phyloP scores from a whole-genome alignment of 1,284 basidiomycete species.

The Xerocomus nothofagi region DNA sequence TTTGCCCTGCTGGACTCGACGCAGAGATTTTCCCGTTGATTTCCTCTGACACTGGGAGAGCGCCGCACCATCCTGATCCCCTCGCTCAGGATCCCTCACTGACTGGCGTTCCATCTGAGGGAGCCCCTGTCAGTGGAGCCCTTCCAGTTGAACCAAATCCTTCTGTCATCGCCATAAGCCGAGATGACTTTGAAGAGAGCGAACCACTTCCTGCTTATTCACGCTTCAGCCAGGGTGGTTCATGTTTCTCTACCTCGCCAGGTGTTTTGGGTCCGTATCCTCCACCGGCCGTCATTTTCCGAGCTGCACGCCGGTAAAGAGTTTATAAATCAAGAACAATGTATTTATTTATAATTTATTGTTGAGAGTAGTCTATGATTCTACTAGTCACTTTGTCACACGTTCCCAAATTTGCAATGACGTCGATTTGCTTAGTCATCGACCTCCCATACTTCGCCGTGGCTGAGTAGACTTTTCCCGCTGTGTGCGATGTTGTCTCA shows the following conservation, averaged over 20 bases:
- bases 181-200: slow-evolving; percentile 3
- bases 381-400: not conserved
- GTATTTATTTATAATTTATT: slow-evolving; percentile 13
- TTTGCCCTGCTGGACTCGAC: not conserved
- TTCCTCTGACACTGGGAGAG: too few relatives aligned
- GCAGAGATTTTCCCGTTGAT: not conserved
- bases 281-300: slow-evolving; percentile 17
- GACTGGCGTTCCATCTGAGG: slow-evolving; percentile 21
- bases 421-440: slow-evolving; percentile 20
- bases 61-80: slow-evolving; percentile 4
- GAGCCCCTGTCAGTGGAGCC: not conserved
- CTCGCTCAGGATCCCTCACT: slow-evolving; percentile 14
- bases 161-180: not conserved
- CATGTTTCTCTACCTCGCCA: slow-evolving; percentile 16
- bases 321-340: not conserved
- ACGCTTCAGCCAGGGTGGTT: slow-evolving; percentile 21
- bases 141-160: slow-evolving; percentile 2
- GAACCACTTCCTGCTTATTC: slow-evolving; percentile 29
- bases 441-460: not conserved
- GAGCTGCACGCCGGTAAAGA: slow-evolving; percentile 2
- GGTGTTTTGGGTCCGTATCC: slow-evolving; percentile 33
- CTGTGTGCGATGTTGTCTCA: slow-evolving; percentile 20
- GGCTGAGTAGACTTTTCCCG: not conserved
- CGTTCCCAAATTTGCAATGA: not conserved
- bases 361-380: not conserved